Conservation (phyloP, 2,329 filamentous ascomycete species). For the Xylariaceae sp. region DNA sequence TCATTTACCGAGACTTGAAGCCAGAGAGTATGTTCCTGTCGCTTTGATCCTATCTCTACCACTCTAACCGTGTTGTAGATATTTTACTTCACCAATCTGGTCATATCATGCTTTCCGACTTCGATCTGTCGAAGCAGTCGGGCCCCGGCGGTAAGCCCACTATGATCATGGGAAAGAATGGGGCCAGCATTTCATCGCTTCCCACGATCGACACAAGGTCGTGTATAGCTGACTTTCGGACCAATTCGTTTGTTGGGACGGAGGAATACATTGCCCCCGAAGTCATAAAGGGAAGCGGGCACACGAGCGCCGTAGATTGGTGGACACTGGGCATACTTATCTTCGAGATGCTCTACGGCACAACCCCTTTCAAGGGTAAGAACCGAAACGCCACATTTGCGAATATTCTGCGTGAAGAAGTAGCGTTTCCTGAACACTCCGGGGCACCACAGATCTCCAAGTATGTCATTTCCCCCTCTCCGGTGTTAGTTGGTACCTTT, state of each 20-base stretch:
- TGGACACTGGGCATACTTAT: conserved; percentile 97
- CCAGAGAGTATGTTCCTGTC: conserved; percentile 74
- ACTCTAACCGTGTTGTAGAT: conserved; percentile 54
- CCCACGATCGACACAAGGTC: conserved; percentile 98
- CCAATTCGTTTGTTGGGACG: conserved; percentile 96
- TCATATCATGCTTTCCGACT: conserved; percentile 99
- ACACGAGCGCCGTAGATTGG: conserved; percentile 98
- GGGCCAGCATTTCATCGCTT: conserved; percentile 77
- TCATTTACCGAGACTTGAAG: conserved; percentile 97
- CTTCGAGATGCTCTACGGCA: conserved; percentile 98
- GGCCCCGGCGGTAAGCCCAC: conserved; percentile 92
- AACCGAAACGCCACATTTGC: conserved; percentile 97
- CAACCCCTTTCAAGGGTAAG: conserved; percentile 98
- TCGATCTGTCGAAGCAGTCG: conserved; percentile 96
- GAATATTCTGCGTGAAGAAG: conserved; percentile 93
- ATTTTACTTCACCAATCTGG: conserved; percentile 98
- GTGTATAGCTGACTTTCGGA: conserved; percentile 96
- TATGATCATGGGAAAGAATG: conserved; percentile 92
- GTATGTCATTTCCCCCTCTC: conserved; percentile 51
- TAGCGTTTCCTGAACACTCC: conserved; percentile 87
- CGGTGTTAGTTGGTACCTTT: background rate
- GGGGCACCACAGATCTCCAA: conserved; percentile 83
- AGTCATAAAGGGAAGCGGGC: conserved; percentile 96
- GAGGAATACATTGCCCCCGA: conserved; percentile 99
- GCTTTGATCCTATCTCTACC: background rate